These are phyloP conservation scores for Aspergillus sparsus DNA, from an alignment of 495 filamentous ascomycete genomes.

Conservation along the genomic window DNA sequence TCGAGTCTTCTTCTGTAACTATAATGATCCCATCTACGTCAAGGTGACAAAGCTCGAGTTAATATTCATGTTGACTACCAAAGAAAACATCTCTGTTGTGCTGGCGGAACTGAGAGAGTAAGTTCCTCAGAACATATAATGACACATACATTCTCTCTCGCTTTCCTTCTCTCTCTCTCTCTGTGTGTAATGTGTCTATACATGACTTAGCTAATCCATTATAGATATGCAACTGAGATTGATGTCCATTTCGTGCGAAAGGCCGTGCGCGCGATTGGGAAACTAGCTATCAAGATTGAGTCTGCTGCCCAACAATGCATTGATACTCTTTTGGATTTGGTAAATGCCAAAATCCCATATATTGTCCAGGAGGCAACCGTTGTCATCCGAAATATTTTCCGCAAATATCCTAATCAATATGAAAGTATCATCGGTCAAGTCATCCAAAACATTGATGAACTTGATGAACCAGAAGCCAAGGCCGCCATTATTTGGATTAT, in stretches of 20 bases:
- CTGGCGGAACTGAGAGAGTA: constrained; percentile 91
- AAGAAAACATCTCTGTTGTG: constrained; percentile 95
- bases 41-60: constrained; percentile 99
- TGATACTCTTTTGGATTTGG: constrained; percentile 86
- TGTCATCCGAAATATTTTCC: constrained; percentile 98
- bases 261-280: constrained; percentile 95
- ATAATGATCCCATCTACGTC: constrained; percentile 99
- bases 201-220: constrained; percentile 13
- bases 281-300: constrained; percentile 98
- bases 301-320: constrained; percentile 89
- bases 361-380: constrained; percentile 99
- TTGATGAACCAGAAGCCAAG: constrained; percentile 99
- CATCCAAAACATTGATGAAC: constrained; percentile 92
- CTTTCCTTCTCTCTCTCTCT: too few relatives aligned
- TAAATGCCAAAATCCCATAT: constrained; percentile 98
- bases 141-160: too few relatives aligned
- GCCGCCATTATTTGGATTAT: constrained; percentile 99
- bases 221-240: constrained; percentile 90
- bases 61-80: constrained; percentile 97
- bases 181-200: neutral
- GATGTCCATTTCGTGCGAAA: constrained; percentile 99
- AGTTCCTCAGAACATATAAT: constrained; percentile 17
- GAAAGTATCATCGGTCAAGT: constrained; percentile 95
- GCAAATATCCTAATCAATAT: constrained; percentile 98
- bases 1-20: constrained; percentile 99